These are phyloP conservation scores for Colletotrichum horii DNA, from an alignment of 2,329 filamentous ascomycete species.

Conservation along the genomic window DNA sequence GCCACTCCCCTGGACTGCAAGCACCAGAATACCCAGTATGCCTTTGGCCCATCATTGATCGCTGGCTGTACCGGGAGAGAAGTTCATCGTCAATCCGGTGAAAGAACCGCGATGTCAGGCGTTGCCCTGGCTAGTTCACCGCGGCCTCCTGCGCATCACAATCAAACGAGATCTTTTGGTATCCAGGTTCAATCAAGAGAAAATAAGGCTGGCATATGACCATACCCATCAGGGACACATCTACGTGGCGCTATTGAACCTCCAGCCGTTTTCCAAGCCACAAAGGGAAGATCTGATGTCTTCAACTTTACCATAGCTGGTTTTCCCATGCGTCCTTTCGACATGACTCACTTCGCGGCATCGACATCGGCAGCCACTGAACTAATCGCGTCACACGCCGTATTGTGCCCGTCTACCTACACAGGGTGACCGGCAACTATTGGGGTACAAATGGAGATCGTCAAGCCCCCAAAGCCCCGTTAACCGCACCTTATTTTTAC, in stretches of 20 bases:
- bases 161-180: neutral
- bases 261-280: neutral
- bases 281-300: neutral
- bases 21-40: neutral
- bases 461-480: neutral
- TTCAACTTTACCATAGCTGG: neutral
- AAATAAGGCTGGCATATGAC: neutral
- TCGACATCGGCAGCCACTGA: neutral
- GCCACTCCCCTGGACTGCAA: neutral
- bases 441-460: neutral
- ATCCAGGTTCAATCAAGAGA: neutral
- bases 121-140: neutral
- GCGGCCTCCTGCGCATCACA: neutral
- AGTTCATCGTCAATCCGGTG: neutral
- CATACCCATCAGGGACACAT: neutral
- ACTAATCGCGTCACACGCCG: neutral
- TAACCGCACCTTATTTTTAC: neutral
- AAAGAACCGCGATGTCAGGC: neutral
- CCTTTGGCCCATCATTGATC: neutral
- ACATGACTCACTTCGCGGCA: neutral
- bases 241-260: neutral
- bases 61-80: neutral
- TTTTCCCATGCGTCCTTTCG: neutral
- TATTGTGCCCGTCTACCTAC: neutral
- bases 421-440: neutral